A percentile compares a stretch with the other conserved stretches of the same genome.
These are phyloP conservation scores for Kazachstania sp. DNA, from an alignment of 1,139 yeast genomes.

Conservation along the genomic window DNA sequence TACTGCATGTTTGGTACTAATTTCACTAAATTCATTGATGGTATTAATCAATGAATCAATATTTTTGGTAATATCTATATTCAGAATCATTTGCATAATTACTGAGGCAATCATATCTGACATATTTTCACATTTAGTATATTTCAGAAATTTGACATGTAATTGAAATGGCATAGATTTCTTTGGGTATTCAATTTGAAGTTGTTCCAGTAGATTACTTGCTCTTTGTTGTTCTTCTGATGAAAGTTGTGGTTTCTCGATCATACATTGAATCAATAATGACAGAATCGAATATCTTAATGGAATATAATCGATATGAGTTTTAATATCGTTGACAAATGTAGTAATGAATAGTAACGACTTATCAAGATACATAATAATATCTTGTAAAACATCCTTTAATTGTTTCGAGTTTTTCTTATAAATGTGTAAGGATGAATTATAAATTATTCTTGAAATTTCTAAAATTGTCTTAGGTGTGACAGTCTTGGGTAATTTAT, in stretches of 20 bases:
- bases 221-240: slow-evolving; percentile 5
- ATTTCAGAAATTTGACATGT: slow-evolving; percentile 10
- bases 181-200: slow-evolving; percentile 18
- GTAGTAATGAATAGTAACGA: slow-evolving; percentile 9
- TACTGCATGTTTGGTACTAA: slow-evolving; percentile 11
- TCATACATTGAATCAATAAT: slow-evolving; percentile 11
- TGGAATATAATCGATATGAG: slow-evolving; percentile 15
- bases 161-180: slow-evolving; percentile 18
- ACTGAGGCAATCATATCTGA: slow-evolving; percentile 13
- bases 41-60: slow-evolving; percentile 15
- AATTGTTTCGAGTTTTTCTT: not conserved
- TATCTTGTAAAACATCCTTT: not conserved
- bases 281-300: slow-evolving; percentile 12
- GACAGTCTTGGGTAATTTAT: slow-evolving; percentile 4
- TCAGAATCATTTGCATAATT: slow-evolving; percentile 19
- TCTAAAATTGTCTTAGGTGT: slow-evolving; percentile 16
- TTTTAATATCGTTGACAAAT: slow-evolving; percentile 10
- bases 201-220: slow-evolving; percentile 7
- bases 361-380: slow-evolving; percentile 9
- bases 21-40: slow-evolving; percentile 18
- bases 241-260: slow-evolving; percentile 7
- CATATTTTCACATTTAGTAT: slow-evolving; percentile 2
- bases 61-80: slow-evolving; percentile 12
- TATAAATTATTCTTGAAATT: slow-evolving; percentile 20
- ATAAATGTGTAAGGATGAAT: slow-evolving; percentile 10